Evolutionary conservation across 2,329 filamentous ascomycete species (phyloP).

Genomic region (Fusarium oligoseptatum): DNA sequence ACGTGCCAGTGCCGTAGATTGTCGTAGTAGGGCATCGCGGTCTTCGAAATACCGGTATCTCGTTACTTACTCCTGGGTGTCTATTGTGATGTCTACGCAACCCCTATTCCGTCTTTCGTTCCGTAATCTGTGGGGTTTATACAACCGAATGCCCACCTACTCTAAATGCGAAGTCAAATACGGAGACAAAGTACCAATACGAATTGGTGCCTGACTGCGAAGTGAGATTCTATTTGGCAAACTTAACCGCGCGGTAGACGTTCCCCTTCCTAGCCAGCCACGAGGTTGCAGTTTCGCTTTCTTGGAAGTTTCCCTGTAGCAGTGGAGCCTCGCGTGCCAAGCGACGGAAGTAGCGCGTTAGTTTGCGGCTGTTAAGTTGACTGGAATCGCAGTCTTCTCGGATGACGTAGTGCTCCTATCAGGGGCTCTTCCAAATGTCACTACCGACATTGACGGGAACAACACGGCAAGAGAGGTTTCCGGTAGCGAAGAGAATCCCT

Average conservation of each 20-base stretch:
- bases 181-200: neutral
- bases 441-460: neutral
- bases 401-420: neutral
- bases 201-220: neutral
- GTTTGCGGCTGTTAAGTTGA: neutral
- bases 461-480: neutral
- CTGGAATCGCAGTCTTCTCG: neutral
- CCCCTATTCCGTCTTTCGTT: too few relatives aligned
- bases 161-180: neutral
- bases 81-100: too few relatives aligned
- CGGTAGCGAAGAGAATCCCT: neutral
- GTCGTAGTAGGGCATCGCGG: neutral
- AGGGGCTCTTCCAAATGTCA: neutral
- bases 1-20: neutral
- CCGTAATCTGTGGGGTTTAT: neutral
- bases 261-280: neutral
- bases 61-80: too few relatives aligned
- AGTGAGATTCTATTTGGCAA: neutral
- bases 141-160: neutral
- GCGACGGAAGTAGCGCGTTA: neutral
- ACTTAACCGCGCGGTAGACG: neutral
- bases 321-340: neutral
- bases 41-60: neutral
- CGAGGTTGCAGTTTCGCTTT: neutral
- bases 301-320: neutral